Conservation (phyloP, 2,329 filamentous ascomycete genomes). For the Trichoderma atrobrunneum region DNA sequence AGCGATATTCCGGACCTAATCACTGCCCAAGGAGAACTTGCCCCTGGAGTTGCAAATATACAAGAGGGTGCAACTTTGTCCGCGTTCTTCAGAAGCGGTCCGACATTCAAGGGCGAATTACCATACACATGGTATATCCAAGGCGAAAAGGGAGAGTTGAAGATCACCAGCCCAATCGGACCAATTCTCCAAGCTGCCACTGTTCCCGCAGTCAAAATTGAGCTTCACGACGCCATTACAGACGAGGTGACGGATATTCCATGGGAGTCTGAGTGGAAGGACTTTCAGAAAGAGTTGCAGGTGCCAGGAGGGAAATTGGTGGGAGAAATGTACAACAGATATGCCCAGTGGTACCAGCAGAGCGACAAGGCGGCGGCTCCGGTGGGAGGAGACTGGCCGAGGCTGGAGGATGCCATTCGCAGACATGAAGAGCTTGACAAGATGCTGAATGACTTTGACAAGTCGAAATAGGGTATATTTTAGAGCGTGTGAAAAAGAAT, state of each 20-base stretch:
- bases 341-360: conserved; percentile 6
- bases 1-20: neutral
- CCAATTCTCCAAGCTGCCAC: neutral
- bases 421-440: conserved; percentile 1
- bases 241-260: neutral
- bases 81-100: neutral
- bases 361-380: neutral
- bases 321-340: conserved; percentile 7
- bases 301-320: neutral
- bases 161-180: neutral
- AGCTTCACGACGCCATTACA: neutral
- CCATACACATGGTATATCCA: conserved; percentile 4
- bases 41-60: neutral
- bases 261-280: conserved; percentile 8
- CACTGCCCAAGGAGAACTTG: conserved; percentile 1
- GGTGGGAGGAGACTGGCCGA: neutral
- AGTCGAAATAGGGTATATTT: too few species aligned
- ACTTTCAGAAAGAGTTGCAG: neutral
- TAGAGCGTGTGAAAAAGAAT: too few species aligned
- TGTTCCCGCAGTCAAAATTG: neutral
- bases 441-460: neutral
- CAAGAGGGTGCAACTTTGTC: neutral
- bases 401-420: neutral
- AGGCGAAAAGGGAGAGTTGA: neutral
- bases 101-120: neutral